Base-by-base conservation (phyloP, 441 rosid genomes). In the Aleurites moluccanus region DNA sequence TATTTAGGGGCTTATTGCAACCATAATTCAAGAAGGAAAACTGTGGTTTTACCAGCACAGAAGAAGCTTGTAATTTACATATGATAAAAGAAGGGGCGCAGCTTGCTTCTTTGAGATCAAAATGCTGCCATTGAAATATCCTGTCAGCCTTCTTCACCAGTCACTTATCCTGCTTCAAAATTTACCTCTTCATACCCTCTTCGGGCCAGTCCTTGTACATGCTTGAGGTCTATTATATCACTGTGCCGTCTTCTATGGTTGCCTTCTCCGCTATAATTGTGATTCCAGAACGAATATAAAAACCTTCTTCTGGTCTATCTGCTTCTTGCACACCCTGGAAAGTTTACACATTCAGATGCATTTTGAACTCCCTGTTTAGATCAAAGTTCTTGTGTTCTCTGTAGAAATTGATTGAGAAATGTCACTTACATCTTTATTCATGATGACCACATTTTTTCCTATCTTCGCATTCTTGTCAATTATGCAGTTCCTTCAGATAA, bases 401-500 rank as follows among this genome's bases (percentile, higher is more conserved):
- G 6, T 13, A 16, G 5, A 16, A 45, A 38, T 49, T 4, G 61
- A 14, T 3, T 3, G 16, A 38, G 30, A 4, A 30, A 20, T 28
- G 16, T 33, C 21, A 65, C 90, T 88, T 86, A 89, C 98, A 72
- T 89, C 97, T 80, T 84, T 86, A 77, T 92, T 94, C 79, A 64
- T 28, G 76, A 94, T 89, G 77, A 88, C 64, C 79, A 92, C 98
- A n/a, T 92, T 82, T 86, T 88, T 88, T 70, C 98, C 96, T 50
- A 94, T 88, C 87, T 88, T 92, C 1, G 88, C 91, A 25, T 94
- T 92, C 90, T 94, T 94, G 90, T 94, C 98, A 8, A 94, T 87
- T 64, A 94, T 91, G 86, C 97, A 90, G 74, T 89, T 91, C 91
- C 98, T 93, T 42, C 53, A 69, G 18, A 67, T 67, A 60, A 59